These are phyloP conservation scores for Ophidiomyces ophidiicola DNA, from an alignment of 2,329 filamentous ascomycete species.

Conservation along the genomic window DNA sequence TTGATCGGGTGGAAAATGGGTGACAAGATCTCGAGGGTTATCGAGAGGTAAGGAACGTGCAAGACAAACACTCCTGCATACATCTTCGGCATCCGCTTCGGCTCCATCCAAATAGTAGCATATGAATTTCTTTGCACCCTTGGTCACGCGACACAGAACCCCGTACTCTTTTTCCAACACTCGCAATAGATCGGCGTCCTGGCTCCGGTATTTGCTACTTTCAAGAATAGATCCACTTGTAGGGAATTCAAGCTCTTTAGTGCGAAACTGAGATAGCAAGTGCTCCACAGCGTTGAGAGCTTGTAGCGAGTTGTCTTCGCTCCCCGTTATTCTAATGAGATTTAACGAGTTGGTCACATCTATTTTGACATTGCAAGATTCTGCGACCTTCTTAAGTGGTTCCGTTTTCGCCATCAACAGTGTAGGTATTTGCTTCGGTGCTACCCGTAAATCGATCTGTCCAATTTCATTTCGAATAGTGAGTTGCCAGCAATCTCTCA, in stretches of 20 bases:
- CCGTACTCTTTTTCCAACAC: constrained; percentile 25
- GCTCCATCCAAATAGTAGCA: constrained; percentile 27
- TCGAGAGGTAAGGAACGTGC: constrained; percentile 19
- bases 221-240: constrained; percentile 12
- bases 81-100: constrained; percentile 22
- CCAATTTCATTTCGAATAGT: constrained; percentile 25
- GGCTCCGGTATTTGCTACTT: constrained; percentile 13
- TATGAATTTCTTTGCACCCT: constrained; percentile 17
- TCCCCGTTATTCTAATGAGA: constrained; percentile 28
- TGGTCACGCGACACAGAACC: constrained; percentile 21
- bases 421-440: constrained; percentile 21
- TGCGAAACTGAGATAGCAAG: constrained; percentile 22
- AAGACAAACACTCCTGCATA: constrained; percentile 26
- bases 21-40: constrained; percentile 23
- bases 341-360: constrained; percentile 26
- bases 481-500: constrained; percentile 31
- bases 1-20: constrained; percentile 25
- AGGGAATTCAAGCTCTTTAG: constrained; percentile 21
- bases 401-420: constrained; percentile 25
- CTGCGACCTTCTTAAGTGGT: constrained; percentile 29
- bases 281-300: constrained; percentile 26
- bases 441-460: constrained; percentile 27
- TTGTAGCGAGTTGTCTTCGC: constrained; percentile 23
- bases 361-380: constrained; percentile 25
- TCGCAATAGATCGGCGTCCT: constrained; percentile 22